These are phyloP conservation scores for Cerioporus squamosus DNA, from an alignment of 1,284 basidiomycete genomes.

Conservation along the genomic window DNA sequence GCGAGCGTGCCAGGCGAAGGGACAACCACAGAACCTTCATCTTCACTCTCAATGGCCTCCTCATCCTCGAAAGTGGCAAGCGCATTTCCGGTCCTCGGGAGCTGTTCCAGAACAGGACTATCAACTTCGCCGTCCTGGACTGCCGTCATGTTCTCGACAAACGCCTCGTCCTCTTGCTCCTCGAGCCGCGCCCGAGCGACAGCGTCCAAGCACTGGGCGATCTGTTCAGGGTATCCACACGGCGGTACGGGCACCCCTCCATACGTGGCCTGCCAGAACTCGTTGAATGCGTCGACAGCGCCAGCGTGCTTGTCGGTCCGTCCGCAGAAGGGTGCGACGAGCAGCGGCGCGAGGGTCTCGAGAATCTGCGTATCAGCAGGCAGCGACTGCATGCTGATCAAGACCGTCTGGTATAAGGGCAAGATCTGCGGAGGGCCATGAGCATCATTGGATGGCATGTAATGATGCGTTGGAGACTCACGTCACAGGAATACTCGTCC, in stretches of 20 bases:
- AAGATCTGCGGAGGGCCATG: constrained; percentile 45
- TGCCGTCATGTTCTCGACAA: constrained; percentile 21
- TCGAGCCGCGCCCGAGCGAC: constrained; percentile 16
- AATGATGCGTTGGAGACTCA: constrained; percentile 35
- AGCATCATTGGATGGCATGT: not conserved
- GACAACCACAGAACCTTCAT: constrained; percentile 19
- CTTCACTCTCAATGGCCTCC: constrained; percentile 21
- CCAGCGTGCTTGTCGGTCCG: constrained; percentile 46
- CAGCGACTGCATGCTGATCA: constrained; percentile 52
- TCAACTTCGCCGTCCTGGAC: not conserved
- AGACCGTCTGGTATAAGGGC: constrained; percentile 59
- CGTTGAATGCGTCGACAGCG: constrained; percentile 51
- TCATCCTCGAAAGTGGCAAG: not conserved
- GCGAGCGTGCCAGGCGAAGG: constrained; percentile 23
- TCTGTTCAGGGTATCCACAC: constrained; percentile 51
- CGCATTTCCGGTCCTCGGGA: not conserved
- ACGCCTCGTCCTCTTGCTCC: constrained; percentile 20
- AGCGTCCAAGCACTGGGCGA: constrained; percentile 25
- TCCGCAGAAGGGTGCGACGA: constrained; percentile 58
- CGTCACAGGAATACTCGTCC: constrained; percentile 63
- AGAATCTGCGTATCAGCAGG: constrained; percentile 44
- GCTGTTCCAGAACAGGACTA: not conserved
- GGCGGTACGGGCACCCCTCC: constrained; percentile 43
- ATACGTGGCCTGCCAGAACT: constrained; percentile 60
- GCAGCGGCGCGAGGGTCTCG: constrained; percentile 46